Conservation (phyloP, 257 asterid species). For the Salvia miltiorrhiza region DNA sequence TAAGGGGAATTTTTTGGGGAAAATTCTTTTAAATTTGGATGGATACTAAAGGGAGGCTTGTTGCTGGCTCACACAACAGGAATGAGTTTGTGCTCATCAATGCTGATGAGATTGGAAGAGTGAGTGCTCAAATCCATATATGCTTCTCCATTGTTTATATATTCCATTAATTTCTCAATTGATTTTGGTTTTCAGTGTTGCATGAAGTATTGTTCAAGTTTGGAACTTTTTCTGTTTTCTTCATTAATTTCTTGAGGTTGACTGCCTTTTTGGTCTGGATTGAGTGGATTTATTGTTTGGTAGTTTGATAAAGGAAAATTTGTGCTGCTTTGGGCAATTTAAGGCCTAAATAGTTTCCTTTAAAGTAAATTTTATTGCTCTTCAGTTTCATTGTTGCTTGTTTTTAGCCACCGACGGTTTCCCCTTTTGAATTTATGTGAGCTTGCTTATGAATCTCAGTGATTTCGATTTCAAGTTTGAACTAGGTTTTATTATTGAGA, state of each 20-base stretch:
- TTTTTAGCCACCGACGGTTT: background rate
- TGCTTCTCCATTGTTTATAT: too few relatives aligned
- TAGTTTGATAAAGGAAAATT: too few relatives aligned
- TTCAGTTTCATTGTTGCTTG: conserved; percentile 7
- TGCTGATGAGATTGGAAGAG: conserved; percentile 96
- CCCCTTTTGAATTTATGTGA: conserved; percentile 16
- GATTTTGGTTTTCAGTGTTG: too few relatives aligned
- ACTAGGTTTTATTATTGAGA: background rate
- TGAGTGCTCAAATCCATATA: conserved; percentile 27
- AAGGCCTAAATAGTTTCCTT: too few relatives aligned
- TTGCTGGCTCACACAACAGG: conserved; percentile 93
- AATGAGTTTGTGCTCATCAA: conserved; percentile 89
- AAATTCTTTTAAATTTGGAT: conserved; percentile 25
- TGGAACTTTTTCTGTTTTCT: too few relatives aligned
- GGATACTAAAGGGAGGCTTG: conserved; percentile 87
- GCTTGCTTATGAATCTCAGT: background rate
- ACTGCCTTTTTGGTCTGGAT: too few relatives aligned
- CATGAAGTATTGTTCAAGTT: too few relatives aligned
- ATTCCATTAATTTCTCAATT: too few relatives aligned
- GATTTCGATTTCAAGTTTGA: background rate
- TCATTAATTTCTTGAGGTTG: too few relatives aligned
- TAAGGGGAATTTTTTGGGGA: conserved; percentile 3
- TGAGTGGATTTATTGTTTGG: too few relatives aligned
- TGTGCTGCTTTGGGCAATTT: too few relatives aligned
- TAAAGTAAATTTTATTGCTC: conserved; percentile 4